Conservation (phyloP, 306 rosid species). For the Mucuna pruriens region DNA sequence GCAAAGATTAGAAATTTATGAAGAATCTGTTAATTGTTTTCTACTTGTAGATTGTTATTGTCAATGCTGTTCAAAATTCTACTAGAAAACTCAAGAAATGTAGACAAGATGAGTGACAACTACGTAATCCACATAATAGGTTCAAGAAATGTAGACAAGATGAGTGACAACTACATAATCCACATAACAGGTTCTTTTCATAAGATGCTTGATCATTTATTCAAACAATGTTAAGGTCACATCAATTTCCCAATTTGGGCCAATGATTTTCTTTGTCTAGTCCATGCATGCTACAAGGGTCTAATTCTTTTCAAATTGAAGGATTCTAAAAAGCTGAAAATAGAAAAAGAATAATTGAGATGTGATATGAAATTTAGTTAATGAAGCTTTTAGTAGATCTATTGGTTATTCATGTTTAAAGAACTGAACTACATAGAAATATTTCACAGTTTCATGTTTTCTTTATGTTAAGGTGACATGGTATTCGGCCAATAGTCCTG, state of each 20-base stretch:
- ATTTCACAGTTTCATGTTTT: too few relatives aligned
- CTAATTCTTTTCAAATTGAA: slow-evolving; percentile 14
- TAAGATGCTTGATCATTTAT: background rate
- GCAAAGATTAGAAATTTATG: background rate
- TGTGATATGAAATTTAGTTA: background rate
- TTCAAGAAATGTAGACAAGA: background rate
- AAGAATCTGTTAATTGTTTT: background rate
- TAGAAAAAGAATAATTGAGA: background rate
- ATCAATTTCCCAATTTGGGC: background rate
- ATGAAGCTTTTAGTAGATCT: too few relatives aligned
- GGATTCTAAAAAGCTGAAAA: background rate
- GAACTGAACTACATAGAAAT: too few relatives aligned
- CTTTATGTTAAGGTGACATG: too few relatives aligned
- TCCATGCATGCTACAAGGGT: slow-evolving; percentile 1
- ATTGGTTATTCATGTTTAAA: too few relatives aligned
- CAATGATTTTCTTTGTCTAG: background rate
- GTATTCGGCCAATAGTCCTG: background rate
- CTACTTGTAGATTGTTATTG: background rate
- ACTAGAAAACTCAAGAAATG: background rate
- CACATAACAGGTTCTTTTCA: background rate
- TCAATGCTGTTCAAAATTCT: background rate
- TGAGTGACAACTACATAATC: background rate
- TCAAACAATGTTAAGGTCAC: background rate
- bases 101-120: background rate
- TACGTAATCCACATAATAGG: background rate